Conservation (phyloP, 1,284 basidiomycete genomes). For the Mycena sp. region DNA sequence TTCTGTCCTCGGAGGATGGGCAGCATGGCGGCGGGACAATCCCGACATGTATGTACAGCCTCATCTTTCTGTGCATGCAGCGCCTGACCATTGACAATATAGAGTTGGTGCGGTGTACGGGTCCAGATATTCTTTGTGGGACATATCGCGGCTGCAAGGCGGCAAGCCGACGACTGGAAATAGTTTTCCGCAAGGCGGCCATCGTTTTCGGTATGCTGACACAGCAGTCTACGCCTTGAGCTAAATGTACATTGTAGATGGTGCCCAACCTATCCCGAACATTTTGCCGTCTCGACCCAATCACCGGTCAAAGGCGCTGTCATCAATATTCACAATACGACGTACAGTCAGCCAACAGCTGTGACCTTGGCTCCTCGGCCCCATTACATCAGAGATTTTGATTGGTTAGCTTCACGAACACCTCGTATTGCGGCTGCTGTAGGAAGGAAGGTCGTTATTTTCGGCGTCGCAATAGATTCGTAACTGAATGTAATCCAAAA, state of each 20-base stretch:
- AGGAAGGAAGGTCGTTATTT: conserved; percentile 61
- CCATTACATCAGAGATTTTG: conserved; percentile 74
- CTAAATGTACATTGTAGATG: conserved; percentile 56
- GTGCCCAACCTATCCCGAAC: conserved; percentile 78
- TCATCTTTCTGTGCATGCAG: conserved; percentile 9
- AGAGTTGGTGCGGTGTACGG: conserved; percentile 82
- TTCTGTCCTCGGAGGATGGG: conserved; percentile 61
- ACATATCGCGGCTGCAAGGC: conserved; percentile 72
- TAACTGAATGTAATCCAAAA: conserved; percentile 23
- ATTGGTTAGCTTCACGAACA: conserved; percentile 69
- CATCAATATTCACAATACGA: conserved; percentile 72
- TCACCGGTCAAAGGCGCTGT: conserved; percentile 67
- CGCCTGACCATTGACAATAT: conserved; percentile 25
- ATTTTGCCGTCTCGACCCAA: conserved; percentile 76
- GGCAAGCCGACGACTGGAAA: conserved; percentile 73
- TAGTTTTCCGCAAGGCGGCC: conserved; percentile 72
- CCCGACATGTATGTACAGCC: conserved; percentile 66
- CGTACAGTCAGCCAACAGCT: conserved; percentile 68
- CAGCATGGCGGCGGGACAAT: conserved; percentile 75
- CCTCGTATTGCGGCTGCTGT: conserved; percentile 74
- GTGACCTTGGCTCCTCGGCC: conserved; percentile 68
- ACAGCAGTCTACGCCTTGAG: conserved; percentile 11
- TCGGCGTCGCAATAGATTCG: conserved; percentile 59
- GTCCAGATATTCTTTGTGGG: conserved; percentile 76
- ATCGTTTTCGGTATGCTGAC: conserved; percentile 68